These are phyloP conservation scores for Coffea canephora DNA, from an alignment of 257 asterid species.

Conservation along the genomic window DNA sequence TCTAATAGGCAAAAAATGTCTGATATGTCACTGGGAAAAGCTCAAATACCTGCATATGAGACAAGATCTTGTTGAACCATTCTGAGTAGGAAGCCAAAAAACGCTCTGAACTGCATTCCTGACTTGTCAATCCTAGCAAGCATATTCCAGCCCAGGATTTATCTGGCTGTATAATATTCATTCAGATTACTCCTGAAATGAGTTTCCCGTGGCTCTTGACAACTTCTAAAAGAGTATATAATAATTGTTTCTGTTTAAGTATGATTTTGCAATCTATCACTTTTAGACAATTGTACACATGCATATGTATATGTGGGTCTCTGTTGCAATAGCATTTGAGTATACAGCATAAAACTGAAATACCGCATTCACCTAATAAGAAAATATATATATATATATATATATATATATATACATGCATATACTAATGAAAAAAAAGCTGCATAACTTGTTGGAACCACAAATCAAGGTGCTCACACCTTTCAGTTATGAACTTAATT, in stretches of 20 bases:
- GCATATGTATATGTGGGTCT: background rate
- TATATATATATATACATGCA: background rate
- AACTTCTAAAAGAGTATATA: background rate
- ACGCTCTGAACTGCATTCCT: constrained; percentile 81
- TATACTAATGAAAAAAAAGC: background rate
- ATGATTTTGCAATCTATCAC: background rate
- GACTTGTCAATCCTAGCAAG: constrained; percentile 84
- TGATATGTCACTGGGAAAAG: background rate
- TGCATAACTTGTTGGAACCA: background rate
- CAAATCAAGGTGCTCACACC: background rate
- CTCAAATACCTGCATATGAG: constrained; percentile 65
- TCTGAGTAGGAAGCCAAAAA: constrained; percentile 61
- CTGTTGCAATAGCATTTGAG: background rate
- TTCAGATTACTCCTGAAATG: constrained; percentile 20
- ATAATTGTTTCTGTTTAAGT: background rate
- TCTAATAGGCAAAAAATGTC: background rate
- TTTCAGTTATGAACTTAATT: background rate
- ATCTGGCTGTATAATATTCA: constrained; percentile 62
- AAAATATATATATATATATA: background rate
- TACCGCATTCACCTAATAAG: no score
- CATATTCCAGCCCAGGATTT: constrained; percentile 88
- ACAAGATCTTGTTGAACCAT: constrained; percentile 65
- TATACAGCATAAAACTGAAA: no score
- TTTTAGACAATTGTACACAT: background rate
- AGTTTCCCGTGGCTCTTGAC: background rate